Percentiles rank a stretch among this genome's conserved stretches.
Conservation (phyloP, 306 rosid species). For the cucumber (Cucumis sativus) region Cucumber_9930_V3 NC_026661.2:13809501-13810000, state of each 20-base stretch:
- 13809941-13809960: neutral
- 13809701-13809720: neutral
- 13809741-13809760: neutral
- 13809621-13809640: neutral
- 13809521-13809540: neutral
- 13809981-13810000: neutral
- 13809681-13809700: neutral
- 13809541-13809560: neutral
- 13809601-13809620: neutral
- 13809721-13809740: neutral
- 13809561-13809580: neutral
- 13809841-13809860: neutral
- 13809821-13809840: neutral
- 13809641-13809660: neutral
- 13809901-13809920: neutral
- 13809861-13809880: slow-evolving; percentile 1
- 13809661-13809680: too few species aligned
- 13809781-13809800: neutral
- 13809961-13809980: too few species aligned
- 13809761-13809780: neutral
- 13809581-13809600: neutral
- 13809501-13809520: neutral
- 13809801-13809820: neutral
- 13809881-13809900: neutral
- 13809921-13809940: neutral